Conservation (phyloP, 2,329 filamentous ascomycete species). For the Aspergillus felis region DNA sequence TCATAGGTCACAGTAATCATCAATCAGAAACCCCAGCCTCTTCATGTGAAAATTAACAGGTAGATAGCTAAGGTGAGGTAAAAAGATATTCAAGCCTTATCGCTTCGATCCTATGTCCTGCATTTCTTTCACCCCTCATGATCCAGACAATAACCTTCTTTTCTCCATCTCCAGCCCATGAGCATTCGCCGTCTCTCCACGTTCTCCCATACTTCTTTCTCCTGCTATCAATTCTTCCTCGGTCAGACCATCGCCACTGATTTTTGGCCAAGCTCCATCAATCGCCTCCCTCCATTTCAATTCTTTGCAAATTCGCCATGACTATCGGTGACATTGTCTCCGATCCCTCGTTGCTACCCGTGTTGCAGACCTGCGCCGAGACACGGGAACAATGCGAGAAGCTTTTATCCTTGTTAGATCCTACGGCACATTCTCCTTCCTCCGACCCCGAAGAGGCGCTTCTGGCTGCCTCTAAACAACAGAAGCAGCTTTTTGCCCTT, state of each 20-base stretch:
- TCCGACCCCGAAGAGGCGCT: constrained; percentile 48
- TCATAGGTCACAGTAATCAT: not conserved
- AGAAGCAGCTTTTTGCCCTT: constrained; percentile 75
- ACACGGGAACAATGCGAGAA: constrained; percentile 68
- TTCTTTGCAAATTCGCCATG: constrained; percentile 39
- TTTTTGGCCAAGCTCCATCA: constrained; percentile 7
- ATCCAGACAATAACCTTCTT: not conserved
- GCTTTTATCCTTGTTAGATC: constrained; percentile 54
- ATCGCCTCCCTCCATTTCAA: constrained; percentile 7
- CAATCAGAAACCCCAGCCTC: not conserved
- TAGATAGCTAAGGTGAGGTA: not conserved
- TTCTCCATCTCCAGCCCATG: constrained; percentile 7
- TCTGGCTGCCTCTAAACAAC: constrained; percentile 65
- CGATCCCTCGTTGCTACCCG: constrained; percentile 62
- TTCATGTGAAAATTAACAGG: not conserved
- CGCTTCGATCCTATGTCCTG: not conserved
- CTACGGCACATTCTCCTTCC: constrained; percentile 38
- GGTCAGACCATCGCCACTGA: constrained; percentile 1
- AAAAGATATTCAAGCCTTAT: not conserved
- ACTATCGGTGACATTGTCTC: constrained; percentile 57
- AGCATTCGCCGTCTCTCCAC: constrained; percentile 13
- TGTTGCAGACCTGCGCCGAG: constrained; percentile 68
- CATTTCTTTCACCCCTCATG: not conserved
- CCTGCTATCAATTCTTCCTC: constrained; percentile 3
- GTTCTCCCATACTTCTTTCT: constrained; percentile 6